phyloP scores from a whole-genome alignment of 352 stramenopile genomes.

The Phytopythium boreale region DNA sequence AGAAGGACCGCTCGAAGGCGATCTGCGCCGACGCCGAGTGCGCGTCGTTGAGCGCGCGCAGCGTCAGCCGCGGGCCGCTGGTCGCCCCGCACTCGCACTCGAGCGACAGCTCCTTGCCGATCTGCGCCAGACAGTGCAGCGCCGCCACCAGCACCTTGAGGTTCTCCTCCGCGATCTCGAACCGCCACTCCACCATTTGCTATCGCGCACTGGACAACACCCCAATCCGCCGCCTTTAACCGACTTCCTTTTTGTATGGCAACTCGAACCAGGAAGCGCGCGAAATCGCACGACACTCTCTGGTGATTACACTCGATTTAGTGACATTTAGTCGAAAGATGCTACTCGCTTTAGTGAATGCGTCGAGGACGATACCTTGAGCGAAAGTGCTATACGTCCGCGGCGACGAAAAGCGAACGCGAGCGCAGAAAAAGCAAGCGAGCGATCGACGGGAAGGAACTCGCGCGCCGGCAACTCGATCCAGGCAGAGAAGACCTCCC shows the following conservation, averaged over 20 bases:
- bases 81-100: conserved; percentile 47
- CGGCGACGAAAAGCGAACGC: neutral
- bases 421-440: neutral
- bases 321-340: neutral
- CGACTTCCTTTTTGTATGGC: neutral
- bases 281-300: neutral
- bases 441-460: neutral
- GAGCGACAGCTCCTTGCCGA: conserved; percentile 77
- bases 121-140: conserved; percentile 73
- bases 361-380: neutral
- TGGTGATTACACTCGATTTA: neutral
- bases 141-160: conserved; percentile 76
- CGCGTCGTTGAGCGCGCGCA: conserved; percentile 78
- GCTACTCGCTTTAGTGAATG: neutral
- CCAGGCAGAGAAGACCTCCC: neutral
- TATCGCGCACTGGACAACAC: too few relatives aligned
- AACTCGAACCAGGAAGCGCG: neutral
- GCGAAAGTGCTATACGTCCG: conserved; percentile 4
- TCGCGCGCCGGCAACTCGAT: too few relatives aligned
- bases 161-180: conserved; percentile 71
- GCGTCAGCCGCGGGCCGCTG: conserved; percentile 38
- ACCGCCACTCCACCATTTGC: conserved; percentile 17
- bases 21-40: conserved; percentile 75
- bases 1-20: conserved; percentile 66
- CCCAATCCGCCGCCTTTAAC: neutral